Percentiles rank a stretch among this genome's conserved stretches.
phyloP scores from a whole-genome alignment of 179 eudicot species.

The Silene noctiflora region DNA sequence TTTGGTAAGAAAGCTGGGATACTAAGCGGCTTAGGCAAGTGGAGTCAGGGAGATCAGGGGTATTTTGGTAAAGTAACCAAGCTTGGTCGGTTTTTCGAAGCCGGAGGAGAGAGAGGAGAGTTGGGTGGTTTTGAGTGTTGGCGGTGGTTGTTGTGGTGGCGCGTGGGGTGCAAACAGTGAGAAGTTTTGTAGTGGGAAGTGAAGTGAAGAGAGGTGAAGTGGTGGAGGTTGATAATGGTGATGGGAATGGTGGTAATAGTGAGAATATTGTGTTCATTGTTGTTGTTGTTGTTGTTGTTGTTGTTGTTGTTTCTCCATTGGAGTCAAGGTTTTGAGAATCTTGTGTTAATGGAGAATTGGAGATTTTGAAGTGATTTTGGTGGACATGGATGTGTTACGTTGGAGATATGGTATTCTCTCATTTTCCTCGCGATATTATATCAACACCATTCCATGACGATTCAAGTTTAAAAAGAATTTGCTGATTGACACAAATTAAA shows the following conservation, averaged over 20 bases:
- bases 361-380: not conserved
- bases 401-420: not conserved
- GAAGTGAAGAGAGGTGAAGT: constrained; percentile 22
- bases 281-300: not conserved
- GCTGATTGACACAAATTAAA: too few species aligned
- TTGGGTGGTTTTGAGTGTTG: constrained; percentile 33
- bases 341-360: too few species aligned
- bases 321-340: not conserved
- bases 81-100: constrained; percentile 87
- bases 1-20: constrained; percentile 71
- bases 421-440: too few species aligned
- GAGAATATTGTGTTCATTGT: not conserved
- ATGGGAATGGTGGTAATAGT: not conserved
- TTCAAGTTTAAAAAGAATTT: too few species aligned
- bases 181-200: constrained; percentile 13
- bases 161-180: constrained; percentile 12
- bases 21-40: constrained; percentile 87
- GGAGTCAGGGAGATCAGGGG: constrained; percentile 54
- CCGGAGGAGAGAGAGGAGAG: constrained; percentile 69
- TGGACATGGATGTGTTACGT: constrained; percentile 5
- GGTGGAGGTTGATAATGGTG: not conserved
- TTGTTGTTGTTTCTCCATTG: not conserved
- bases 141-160: constrained; percentile 7
- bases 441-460: too few species aligned
- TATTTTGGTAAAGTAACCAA: constrained; percentile 53